Conservation (phyloP, 345 rosid genomes). For the Lumnitzera racemosa region DNA sequence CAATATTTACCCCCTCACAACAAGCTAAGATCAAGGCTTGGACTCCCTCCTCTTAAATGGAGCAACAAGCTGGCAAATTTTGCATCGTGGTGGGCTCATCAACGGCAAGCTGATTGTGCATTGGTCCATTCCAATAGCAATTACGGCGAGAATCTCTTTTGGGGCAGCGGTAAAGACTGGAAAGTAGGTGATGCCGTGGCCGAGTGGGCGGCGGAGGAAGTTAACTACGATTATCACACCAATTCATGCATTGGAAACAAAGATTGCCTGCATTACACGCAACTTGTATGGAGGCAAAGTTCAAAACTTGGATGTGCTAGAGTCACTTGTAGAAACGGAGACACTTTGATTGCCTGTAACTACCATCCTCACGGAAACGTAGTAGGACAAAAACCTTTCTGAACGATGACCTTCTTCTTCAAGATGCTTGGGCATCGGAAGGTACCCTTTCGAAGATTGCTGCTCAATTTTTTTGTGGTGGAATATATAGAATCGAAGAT, state of each 20-base stretch:
- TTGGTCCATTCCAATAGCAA: conserved; percentile 43
- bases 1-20: conserved; percentile 47
- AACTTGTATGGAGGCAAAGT: conserved; percentile 59
- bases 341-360: conserved; percentile 43
- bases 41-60: conserved; percentile 53
- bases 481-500: too few species aligned
- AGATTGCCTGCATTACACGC: conserved; percentile 57
- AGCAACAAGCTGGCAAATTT: conserved; percentile 39
- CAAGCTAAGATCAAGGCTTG: conserved; percentile 27
- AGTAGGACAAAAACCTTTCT: conserved; percentile 55
- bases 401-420: conserved; percentile 1
- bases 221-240: conserved; percentile 30
- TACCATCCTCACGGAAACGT: conserved; percentile 66
- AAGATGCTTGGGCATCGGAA: too few species aligned
- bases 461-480: too few species aligned
- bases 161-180: conserved; percentile 61
- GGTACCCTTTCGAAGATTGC: too few species aligned
- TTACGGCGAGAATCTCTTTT: conserved; percentile 56
- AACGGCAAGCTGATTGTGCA: conserved; percentile 31
- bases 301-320: conserved; percentile 47
- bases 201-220: conserved; percentile 47
- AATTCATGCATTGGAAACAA: conserved; percentile 29
- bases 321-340: conserved; percentile 35
- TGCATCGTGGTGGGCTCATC: conserved; percentile 34
- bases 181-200: conserved; percentile 34